phyloP scores from a whole-genome alignment of 179 eudicot genomes.

The Actinidia arguta region DNA sequence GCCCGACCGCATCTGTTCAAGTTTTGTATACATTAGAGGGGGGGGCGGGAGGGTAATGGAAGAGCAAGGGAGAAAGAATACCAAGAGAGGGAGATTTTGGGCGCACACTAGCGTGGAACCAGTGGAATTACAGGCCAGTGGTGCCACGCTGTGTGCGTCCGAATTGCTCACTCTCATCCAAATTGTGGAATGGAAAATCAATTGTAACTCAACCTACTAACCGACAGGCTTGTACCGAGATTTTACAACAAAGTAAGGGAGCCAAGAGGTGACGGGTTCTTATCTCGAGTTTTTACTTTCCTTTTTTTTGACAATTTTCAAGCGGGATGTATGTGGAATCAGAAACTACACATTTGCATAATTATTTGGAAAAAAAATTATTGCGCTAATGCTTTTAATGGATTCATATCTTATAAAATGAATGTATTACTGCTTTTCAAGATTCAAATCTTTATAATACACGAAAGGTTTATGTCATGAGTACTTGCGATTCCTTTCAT shows the following conservation, averaged over 20 bases:
- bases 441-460: no score
- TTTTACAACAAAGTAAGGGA: no score
- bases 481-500: no score
- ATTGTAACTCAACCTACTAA: not conserved
- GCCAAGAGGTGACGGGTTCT: no score
- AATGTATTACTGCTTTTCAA: no score
- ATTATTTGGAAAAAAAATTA: no score
- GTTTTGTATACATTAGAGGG: not conserved
- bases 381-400: no score
- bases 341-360: no score
- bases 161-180: not conserved
- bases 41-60: not conserved
- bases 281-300: not conserved
- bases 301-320: not conserved
- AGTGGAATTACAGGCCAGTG: not conserved
- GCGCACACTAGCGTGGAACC: slow-evolving; percentile 8
- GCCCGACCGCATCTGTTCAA: no score
- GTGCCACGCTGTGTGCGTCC: slow-evolving; percentile 19
- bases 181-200: not conserved
- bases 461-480: no score
- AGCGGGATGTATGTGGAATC: no score
- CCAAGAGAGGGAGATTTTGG: not conserved
- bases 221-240: not conserved
- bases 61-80: not conserved
- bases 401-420: no score